phyloP scores from a whole-genome alignment of 345 rosid species.

The Dipteronia dyeriana region DNA sequence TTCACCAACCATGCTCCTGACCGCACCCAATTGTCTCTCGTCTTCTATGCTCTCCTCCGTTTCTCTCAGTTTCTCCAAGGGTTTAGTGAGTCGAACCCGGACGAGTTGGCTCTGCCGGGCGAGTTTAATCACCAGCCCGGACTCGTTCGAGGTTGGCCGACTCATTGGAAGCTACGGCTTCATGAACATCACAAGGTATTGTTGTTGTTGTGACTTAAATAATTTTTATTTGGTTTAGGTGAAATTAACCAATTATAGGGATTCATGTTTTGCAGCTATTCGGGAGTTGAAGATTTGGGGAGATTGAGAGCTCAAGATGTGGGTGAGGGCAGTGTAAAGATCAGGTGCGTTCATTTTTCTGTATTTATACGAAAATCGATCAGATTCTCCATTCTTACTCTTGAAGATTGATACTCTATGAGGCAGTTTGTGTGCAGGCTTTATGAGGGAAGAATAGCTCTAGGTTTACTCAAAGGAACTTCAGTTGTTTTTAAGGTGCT shows the following conservation, averaged over 20 bases:
- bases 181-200: constrained; percentile 82
- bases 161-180: constrained; percentile 93
- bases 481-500: constrained; percentile 73
- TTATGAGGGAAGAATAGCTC: constrained; percentile 87
- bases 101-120: constrained; percentile 50
- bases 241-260: too few species aligned
- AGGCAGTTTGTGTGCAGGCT: constrained; percentile 68
- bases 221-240: not conserved
- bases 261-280: constrained; percentile 46
- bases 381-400: too few species aligned
- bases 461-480: constrained; percentile 70
- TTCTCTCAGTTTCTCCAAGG: constrained; percentile 23
- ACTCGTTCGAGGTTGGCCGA: constrained; percentile 85
- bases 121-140: constrained; percentile 62
- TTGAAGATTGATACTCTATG: too few species aligned
- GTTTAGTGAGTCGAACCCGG: constrained; percentile 28
- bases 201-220: not conserved
- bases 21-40: constrained; percentile 22
- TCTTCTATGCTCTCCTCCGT: constrained; percentile 17
- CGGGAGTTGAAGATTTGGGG: constrained; percentile 59
- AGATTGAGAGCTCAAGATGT: constrained; percentile 70
- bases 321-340: constrained; percentile 84
- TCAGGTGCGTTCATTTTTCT: constrained; percentile 50
- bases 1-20: constrained; percentile 29
- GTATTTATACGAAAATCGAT: too few species aligned